Evolutionary conservation across 306 rosid genomes (phyloP), one percentile per base, ranked within the genome.

Genomic region (Arachis stenosperma): DNA sequence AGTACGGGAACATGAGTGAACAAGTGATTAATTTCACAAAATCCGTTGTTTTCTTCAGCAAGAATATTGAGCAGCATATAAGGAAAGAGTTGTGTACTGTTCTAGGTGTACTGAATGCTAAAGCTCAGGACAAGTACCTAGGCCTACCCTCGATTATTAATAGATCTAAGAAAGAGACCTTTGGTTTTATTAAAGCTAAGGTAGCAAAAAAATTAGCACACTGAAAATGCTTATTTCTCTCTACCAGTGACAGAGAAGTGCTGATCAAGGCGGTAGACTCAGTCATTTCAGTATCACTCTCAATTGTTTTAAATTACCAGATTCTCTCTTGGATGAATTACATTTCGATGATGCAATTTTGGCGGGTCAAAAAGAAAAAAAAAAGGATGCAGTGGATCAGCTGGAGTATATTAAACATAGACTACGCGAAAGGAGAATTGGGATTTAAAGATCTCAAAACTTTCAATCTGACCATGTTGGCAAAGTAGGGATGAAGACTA

Each of bases 51-150:
- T 48, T 48, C 2, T 48, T 11, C 2, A 48, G n/a, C 5, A 2
- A 10, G 4, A 48, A 48, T 6, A 48, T 6, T 0, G 0, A 4
- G 1, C 6, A 48, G 0, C 15, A 48, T 2, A 48, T 0, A 1
- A 10, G 14, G 2, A 1, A 1, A 0, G 6, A 3, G 1, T 6
- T 48, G 0, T 1, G 2, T 2, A 48, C 0, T 12, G 0, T 48
- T 4, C 6, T 48, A 0, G 14, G 12, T 0, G 14, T 48, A 3
- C n/a, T 2, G 0, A 5, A 47, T 6, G 12, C 5, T 9, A 14
- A 14, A 2, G 5, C 14, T 9, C 53, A 47, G 5, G 14, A 47
- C 5, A 47, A 47, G 5, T 47, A 47, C 14, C 0, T 9, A 0
- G 5, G 53, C 2, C 4, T 47, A 4, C 53, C 3, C 0, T 1